Percentiles rank a stretch among this genome's conserved stretches.
phyloP scores from a whole-genome alignment of 495 filamentous ascomycete genomes.

The Trypethelium eluteriae region DNA sequence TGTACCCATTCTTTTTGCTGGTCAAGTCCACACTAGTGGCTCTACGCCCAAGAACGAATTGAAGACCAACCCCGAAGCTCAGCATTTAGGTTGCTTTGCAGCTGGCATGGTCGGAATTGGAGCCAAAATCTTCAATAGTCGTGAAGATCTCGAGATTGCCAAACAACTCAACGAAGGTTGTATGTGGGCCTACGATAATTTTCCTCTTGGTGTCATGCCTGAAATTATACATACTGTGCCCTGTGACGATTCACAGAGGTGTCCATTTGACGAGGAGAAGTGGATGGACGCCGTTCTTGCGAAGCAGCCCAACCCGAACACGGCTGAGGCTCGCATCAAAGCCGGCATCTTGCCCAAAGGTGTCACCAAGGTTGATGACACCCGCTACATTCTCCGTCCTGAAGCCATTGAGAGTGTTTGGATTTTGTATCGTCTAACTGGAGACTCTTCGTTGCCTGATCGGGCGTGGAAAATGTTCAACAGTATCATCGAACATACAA shows the following conservation, averaged over 20 bases:
- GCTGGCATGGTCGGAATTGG: constrained; percentile 19
- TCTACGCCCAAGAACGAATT: constrained; percentile 3
- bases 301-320: not conserved
- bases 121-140: constrained; percentile 23
- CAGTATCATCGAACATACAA: constrained; percentile 60
- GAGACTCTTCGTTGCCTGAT: constrained; percentile 68
- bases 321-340: not conserved
- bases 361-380: constrained; percentile 50
- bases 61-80: constrained; percentile 4
- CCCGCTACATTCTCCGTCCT: constrained; percentile 70
- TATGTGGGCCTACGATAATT: constrained; percentile 31
- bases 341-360: constrained; percentile 50
- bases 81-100: constrained; percentile 12
- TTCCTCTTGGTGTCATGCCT: constrained; percentile 42
- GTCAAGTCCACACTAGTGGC: constrained; percentile 8
- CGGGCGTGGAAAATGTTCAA: constrained; percentile 92
- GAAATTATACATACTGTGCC: constrained; percentile 37
- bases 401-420: constrained; percentile 94
- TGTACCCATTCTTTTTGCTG: constrained; percentile 2
- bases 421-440: constrained; percentile 90
- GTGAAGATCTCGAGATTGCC: constrained; percentile 28
- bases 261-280: constrained; percentile 36
- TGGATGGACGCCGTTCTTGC: constrained; percentile 35
- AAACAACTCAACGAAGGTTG: constrained; percentile 30
- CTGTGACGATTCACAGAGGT: constrained; percentile 31